These are phyloP conservation scores for Sporothrix protearum DNA, from an alignment of 2,329 filamentous ascomycete genomes.

Conservation along the genomic window DNA sequence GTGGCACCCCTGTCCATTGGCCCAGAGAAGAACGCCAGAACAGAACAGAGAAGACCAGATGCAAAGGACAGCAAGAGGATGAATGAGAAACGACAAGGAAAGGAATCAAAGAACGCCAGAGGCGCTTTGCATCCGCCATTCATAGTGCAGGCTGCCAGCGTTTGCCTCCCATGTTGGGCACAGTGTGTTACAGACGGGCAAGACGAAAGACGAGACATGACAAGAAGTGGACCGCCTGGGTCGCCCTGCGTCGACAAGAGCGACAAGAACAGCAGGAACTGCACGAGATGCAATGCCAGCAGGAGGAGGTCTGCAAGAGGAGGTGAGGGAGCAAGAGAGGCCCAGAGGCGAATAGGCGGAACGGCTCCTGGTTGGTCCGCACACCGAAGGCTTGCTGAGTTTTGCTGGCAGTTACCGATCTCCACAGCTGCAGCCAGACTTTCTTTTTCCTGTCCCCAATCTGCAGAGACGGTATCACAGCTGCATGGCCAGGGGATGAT, in stretches of 20 bases:
- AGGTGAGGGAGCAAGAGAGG: neutral
- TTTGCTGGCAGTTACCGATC: constrained; percentile 8
- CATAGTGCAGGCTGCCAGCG: neutral
- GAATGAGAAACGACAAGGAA: neutral
- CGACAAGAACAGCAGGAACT: neutral
- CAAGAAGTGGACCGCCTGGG: neutral
- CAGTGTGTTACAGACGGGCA: constrained; percentile 1
- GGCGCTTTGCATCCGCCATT: constrained; percentile 18
- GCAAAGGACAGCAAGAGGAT: too few relatives aligned
- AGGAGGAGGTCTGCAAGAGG: neutral
- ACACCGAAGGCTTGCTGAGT: constrained; percentile 23
- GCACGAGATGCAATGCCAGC: neutral
- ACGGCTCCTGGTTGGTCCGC: constrained; percentile 24
- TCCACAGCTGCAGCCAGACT: neutral
- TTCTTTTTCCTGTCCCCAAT: neutral
- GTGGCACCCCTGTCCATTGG: constrained; percentile 10
- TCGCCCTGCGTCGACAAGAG: neutral
- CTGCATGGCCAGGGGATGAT: constrained; percentile 2
- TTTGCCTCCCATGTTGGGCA: neutral
- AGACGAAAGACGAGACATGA: neutral
- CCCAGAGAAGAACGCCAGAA: constrained; percentile 1
- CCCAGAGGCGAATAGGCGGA: constrained; percentile 25
- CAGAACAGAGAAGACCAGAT: neutral
- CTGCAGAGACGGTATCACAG: neutral
- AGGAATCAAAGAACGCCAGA: neutral